Conservation (phyloP, 306 rosid species). For the Phaseolus lunatus region DNA sequence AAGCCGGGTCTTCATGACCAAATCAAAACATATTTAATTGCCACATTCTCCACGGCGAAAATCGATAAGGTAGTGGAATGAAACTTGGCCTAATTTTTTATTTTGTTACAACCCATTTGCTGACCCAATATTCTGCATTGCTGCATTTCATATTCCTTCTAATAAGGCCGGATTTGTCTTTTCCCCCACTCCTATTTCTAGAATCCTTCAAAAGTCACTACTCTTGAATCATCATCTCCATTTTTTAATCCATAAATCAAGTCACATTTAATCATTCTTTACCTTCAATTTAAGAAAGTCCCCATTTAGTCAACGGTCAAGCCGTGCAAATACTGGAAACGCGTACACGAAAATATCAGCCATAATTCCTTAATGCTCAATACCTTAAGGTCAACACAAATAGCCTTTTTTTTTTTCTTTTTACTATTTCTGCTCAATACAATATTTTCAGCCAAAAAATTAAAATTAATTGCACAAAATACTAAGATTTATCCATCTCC, state of each 20-base stretch:
- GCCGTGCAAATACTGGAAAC: conserved; percentile 42
- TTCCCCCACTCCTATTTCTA: conserved; percentile 6
- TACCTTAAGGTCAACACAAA: neutral
- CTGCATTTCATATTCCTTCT: neutral
- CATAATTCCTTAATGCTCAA: neutral
- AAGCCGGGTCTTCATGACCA: conserved; percentile 18
- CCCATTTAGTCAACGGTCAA: conserved; percentile 35
- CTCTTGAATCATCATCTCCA: neutral
- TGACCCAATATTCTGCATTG: neutral
- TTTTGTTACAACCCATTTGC: neutral
- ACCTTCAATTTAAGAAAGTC: conserved; percentile 9
- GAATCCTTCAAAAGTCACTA: conserved; percentile 16
- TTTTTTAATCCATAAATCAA: neutral
- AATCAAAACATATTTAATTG: conserved; percentile 9
- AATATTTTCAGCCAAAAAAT: too few relatives aligned
- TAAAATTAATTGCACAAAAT: too few relatives aligned
- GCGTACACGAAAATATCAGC: conserved; percentile 29
- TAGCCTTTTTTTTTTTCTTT: neutral
- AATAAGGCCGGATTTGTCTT: conserved; percentile 7
- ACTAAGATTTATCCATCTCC: too few relatives aligned
- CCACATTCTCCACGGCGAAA: neutral
- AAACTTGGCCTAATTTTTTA: conserved; percentile 13
- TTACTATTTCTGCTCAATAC: too few relatives aligned
- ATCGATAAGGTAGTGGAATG: neutral
- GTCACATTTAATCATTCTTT: neutral